phyloP scores from a whole-genome alignment of 768 basidiomycete species.

The Pholiota conissans region DNA sequence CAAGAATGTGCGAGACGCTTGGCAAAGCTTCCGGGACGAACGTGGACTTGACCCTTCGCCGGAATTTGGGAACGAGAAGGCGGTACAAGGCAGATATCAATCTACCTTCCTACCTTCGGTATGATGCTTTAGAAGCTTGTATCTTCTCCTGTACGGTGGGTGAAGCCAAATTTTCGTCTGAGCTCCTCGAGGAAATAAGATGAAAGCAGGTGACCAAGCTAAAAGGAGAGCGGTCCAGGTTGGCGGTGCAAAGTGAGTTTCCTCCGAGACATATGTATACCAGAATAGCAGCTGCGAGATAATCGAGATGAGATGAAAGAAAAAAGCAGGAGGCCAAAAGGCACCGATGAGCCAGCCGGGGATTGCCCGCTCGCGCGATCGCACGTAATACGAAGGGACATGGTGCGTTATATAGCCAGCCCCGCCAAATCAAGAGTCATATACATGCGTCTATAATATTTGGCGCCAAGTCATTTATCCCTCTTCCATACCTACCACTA shows the following conservation, averaged over 20 bases:
- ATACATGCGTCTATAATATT: constrained; percentile 2
- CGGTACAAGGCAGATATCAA: too few relatives aligned
- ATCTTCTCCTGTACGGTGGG: not conserved
- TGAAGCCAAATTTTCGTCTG: not conserved
- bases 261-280: not conserved
- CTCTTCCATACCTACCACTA: constrained; percentile 4
- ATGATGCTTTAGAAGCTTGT: not conserved
- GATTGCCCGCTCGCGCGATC: constrained; percentile 31
- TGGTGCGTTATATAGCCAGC: constrained; percentile 3
- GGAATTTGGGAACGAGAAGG: too few relatives aligned
- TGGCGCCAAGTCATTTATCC: constrained; percentile 1
- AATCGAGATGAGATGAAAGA: not conserved
- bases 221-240: not conserved
- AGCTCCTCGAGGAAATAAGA: not conserved
- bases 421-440: constrained; percentile 8
- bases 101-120: too few relatives aligned
- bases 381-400: constrained; percentile 30
- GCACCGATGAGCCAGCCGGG: not conserved
- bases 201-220: not conserved
- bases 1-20: too few relatives aligned
- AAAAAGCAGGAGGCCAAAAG: not conserved
- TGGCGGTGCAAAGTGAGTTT: not conserved
- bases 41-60: too few relatives aligned
- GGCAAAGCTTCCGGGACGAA: too few relatives aligned
- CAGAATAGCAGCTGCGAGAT: not conserved